phyloP scores from a whole-genome alignment of 768 basidiomycete genomes.

The Termitomyces titanicus region DNA sequence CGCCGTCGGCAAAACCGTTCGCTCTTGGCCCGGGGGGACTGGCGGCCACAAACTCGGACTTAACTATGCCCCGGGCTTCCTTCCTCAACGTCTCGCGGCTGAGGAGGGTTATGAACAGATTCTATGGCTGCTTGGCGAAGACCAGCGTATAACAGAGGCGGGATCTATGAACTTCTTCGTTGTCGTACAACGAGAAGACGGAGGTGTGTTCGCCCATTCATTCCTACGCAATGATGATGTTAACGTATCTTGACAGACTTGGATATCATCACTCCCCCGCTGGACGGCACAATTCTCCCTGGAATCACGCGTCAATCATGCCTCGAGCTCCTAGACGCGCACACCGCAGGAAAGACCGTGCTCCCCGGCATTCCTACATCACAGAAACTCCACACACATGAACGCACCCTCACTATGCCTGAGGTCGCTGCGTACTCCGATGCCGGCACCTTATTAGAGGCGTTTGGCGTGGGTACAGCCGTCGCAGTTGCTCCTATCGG shows the following conservation, averaged over 20 bases:
- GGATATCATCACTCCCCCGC: slow-evolving; percentile 78
- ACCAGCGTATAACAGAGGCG: slow-evolving; percentile 49
- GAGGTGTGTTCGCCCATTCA: slow-evolving; percentile 30
- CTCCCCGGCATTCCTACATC: slow-evolving; percentile 38
- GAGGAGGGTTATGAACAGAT: slow-evolving; percentile 73
- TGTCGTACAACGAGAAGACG: slow-evolving; percentile 57
- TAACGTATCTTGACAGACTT: slow-evolving; percentile 35
- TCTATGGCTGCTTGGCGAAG: slow-evolving; percentile 70
- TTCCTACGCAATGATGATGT: neutral
- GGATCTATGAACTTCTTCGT: slow-evolving; percentile 83
- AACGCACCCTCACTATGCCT: slow-evolving; percentile 55
- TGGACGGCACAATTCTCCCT: slow-evolving; percentile 86
- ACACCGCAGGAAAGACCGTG: slow-evolving; percentile 42
- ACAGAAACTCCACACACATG: slow-evolving; percentile 41
- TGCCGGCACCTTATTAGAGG: slow-evolving; percentile 62
- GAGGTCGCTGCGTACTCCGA: slow-evolving; percentile 46
- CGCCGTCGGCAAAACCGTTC: slow-evolving; percentile 35
- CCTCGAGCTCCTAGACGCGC: slow-evolving; percentile 59
- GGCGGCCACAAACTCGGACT: slow-evolving; percentile 76
- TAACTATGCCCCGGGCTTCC: slow-evolving; percentile 60
- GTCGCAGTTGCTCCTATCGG: slow-evolving; percentile 64
- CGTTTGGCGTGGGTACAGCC: slow-evolving; percentile 78
- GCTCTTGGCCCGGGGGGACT: slow-evolving; percentile 60
- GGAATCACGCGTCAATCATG: slow-evolving; percentile 87
- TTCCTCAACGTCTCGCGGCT: slow-evolving; percentile 63